phyloP scores from a whole-genome alignment of 768 basidiomycete genomes.

The Rhodosporidiobolus odoratus region DNA sequence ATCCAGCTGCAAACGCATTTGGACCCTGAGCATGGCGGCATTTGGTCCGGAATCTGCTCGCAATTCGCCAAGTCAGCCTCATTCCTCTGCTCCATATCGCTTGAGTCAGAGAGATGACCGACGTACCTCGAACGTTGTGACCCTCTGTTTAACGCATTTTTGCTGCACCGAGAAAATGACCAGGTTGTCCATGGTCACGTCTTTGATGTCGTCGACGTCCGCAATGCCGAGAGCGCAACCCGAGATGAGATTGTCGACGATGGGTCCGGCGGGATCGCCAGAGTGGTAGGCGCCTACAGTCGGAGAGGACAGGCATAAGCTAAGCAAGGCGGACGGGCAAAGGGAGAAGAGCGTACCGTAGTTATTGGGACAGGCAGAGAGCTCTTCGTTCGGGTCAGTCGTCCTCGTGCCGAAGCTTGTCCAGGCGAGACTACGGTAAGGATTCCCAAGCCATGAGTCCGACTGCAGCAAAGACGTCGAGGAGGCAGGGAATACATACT shows the following conservation, averaged over 20 bases:
- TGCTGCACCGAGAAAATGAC: constrained; percentile 1
- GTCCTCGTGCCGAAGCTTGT: no score
- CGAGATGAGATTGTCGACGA: constrained; percentile 26
- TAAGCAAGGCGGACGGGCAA: no score
- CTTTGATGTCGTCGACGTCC: constrained; percentile 32
- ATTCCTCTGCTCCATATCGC: no score
- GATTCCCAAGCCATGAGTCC: no score
- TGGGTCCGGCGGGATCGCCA: constrained; percentile 17
- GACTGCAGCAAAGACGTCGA: background rate
- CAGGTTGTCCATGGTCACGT: constrained; percentile 42
- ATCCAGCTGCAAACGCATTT: constrained; percentile 37
- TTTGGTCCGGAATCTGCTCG: constrained; percentile 40
- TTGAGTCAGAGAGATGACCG: no score
- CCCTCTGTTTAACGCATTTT: constrained; percentile 34
- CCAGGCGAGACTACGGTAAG: no score
- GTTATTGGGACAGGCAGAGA: constrained; percentile 8
- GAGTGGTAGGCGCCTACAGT: constrained; percentile 14
- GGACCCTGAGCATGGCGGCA: constrained; percentile 42
- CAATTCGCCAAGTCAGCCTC: no score
- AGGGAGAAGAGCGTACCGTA: background rate
- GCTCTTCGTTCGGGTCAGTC: no score
- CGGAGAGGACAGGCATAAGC: background rate
- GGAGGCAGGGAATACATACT: no score
- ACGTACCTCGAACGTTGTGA: constrained; percentile 40
- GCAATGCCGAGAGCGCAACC: constrained; percentile 37